Evolutionary conservation across 495 filamentous ascomycete species (phyloP).

Genomic region (Neurospora sp.): DNA sequence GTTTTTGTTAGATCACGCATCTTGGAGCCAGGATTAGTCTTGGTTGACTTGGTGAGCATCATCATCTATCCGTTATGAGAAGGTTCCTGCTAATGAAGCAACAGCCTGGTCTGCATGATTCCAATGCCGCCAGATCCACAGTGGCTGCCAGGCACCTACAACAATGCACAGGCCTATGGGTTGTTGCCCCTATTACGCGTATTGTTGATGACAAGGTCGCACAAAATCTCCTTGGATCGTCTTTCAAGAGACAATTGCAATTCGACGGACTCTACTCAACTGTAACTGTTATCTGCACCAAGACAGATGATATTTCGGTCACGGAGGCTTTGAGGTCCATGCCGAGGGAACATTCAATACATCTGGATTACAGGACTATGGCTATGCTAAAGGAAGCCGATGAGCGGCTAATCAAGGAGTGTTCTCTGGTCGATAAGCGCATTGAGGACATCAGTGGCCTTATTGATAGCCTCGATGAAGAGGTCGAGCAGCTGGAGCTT

Average conservation of each 20-base stretch:
- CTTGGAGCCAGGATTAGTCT: conserved; percentile 49
- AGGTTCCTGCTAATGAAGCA: background rate
- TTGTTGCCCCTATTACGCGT: conserved; percentile 55
- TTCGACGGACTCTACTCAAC: conserved; percentile 49
- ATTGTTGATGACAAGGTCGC: conserved; percentile 59
- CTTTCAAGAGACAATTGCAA: conserved; percentile 55
- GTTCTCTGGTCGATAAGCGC: background rate
- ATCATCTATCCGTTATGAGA: background rate
- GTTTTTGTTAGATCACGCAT: conserved; percentile 47
- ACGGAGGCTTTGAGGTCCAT: conserved; percentile 20
- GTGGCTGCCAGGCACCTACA: conserved; percentile 56
- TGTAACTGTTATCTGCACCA: conserved; percentile 58
- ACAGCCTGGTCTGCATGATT: conserved; percentile 51
- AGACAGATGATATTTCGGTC: conserved; percentile 55
- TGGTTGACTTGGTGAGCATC: conserved; percentile 49
- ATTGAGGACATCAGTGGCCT: background rate
- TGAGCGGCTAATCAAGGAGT: background rate
- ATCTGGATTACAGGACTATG: background rate
- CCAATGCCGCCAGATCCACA: conserved; percentile 51
- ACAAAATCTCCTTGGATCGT: conserved; percentile 48
- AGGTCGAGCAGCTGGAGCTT: background rate
- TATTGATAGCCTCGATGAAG: background rate
- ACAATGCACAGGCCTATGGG: conserved; percentile 43
- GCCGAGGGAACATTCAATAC: conserved; percentile 16
- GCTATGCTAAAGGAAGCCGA: background rate